Evolutionary conservation across 441 rosid genomes (phyloP).

Genomic region (Bruguiera hainesii): DNA sequence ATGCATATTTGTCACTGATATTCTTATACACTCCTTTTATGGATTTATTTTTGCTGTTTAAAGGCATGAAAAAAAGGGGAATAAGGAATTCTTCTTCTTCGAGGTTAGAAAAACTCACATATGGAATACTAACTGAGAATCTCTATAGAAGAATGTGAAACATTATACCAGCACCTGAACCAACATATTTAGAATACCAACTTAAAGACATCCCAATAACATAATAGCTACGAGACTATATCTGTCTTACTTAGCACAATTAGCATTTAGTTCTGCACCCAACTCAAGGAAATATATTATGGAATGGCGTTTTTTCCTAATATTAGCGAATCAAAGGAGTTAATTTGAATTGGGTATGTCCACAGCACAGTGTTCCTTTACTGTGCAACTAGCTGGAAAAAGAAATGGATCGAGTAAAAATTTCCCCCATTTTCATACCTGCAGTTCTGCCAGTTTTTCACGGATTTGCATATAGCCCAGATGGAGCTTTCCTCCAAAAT

Average conservation of each 20-base stretch:
- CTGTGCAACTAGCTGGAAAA: neutral
- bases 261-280: neutral
- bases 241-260: constrained; percentile 17
- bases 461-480: constrained; percentile 96
- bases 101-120: constrained; percentile 56
- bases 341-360: constrained; percentile 2
- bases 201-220: constrained; percentile 32
- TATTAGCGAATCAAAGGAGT: constrained; percentile 5
- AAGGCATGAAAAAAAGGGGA: constrained; percentile 11
- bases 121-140: constrained; percentile 48
- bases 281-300: neutral
- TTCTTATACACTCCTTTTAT: too few species aligned
- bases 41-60: constrained; percentile 9
- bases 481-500: constrained; percentile 99
- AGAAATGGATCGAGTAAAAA: neutral
- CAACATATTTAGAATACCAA: constrained; percentile 52
- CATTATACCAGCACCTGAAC: constrained; percentile 67
- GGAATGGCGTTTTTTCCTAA: neutral
- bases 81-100: constrained; percentile 25
- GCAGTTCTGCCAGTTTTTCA: constrained; percentile 85
- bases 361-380: neutral
- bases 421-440: constrained; percentile 41
- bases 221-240: constrained; percentile 15
- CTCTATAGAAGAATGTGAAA: constrained; percentile 54
- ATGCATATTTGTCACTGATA: too few species aligned